phyloP scores from a whole-genome alignment of 306 rosid genomes.

The Cyamopsis tetragonoloba region DNA sequence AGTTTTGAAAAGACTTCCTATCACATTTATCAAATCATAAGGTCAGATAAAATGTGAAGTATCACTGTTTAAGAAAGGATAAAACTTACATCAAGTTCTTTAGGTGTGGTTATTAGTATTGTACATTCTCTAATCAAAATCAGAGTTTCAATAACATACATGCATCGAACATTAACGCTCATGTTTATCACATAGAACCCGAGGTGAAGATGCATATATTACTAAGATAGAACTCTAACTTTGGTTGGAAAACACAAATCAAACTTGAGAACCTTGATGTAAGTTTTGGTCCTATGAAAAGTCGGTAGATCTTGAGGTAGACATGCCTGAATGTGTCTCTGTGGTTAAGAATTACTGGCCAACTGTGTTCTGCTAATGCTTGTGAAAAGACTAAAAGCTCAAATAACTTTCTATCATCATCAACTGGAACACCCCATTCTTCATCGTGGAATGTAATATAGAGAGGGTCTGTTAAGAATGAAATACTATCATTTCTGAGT shows the following conservation, averaged over 20 bases:
- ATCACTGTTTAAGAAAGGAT: background rate
- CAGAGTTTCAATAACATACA: too few relatives aligned
- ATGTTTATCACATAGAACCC: too few relatives aligned
- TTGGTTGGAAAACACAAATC: too few relatives aligned
- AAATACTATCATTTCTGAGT: conserved; percentile 17
- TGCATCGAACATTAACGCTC: too few relatives aligned
- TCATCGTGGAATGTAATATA: conserved; percentile 74
- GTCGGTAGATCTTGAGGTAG: background rate
- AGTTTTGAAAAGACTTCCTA: conserved; percentile 70
- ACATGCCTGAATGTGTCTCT: conserved; percentile 70
- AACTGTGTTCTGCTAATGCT: conserved; percentile 84
- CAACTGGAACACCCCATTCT: conserved; percentile 89
- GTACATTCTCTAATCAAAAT: too few relatives aligned
- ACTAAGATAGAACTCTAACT: too few relatives aligned
- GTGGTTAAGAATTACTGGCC: conserved; percentile 69
- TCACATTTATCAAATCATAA: conserved; percentile 12
- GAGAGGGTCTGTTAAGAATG: conserved; percentile 51
- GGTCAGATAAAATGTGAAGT: conserved; percentile 1
- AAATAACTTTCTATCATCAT: conserved; percentile 72
- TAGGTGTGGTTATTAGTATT: too few relatives aligned
- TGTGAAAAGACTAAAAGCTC: conserved; percentile 79
- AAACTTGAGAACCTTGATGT: too few relatives aligned
- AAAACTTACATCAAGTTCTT: too few relatives aligned
- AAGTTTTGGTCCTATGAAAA: too few relatives aligned
- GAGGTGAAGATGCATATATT: too few relatives aligned